These are phyloP conservation scores for Taphrina communis DNA, from an alignment of 1,139 yeast genomes.

Conservation along the genomic window DNA sequence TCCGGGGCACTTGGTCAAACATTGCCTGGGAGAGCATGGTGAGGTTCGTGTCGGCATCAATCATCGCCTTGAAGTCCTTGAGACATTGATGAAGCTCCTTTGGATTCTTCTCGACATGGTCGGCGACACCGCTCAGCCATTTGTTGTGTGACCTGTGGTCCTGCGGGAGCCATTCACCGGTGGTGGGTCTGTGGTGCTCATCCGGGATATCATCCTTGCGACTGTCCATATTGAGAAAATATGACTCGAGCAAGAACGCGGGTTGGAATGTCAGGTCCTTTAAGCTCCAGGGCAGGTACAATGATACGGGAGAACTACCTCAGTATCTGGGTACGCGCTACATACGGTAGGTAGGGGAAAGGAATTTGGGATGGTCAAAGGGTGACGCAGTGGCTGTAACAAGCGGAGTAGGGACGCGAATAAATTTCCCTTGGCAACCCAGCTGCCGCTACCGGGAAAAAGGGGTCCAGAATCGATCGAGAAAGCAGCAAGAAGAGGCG, in stretches of 20 bases:
- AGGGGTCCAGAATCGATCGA: neutral
- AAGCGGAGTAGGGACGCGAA: too few relatives aligned
- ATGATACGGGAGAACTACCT: too few relatives aligned
- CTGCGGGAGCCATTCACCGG: constrained; percentile 26
- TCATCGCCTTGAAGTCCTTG: constrained; percentile 14
- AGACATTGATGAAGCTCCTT: constrained; percentile 28
- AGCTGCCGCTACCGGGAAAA: too few relatives aligned
- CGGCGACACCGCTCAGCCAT: constrained; percentile 12
- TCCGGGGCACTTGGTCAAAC: constrained; percentile 32
- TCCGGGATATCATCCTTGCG: constrained; percentile 19
- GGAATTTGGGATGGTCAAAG: too few relatives aligned
- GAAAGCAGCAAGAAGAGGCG: neutral
- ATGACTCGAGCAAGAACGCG: too few relatives aligned
- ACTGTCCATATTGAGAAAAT: constrained; percentile 1
- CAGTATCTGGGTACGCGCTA: too few relatives aligned
- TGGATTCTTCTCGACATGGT: constrained; percentile 17
- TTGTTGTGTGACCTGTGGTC: constrained; percentile 23
- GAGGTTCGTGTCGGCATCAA: constrained; percentile 7
- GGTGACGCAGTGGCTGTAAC: too few relatives aligned
- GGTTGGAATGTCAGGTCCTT: too few relatives aligned
- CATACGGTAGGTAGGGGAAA: too few relatives aligned
- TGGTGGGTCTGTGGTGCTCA: constrained; percentile 28
- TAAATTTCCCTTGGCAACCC: too few relatives aligned
- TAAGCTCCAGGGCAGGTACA: too few relatives aligned
- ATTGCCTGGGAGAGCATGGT: constrained; percentile 28